phyloP scores from a whole-genome alignment of 2,329 filamentous ascomycete genomes.

The Chrysoporthe deuterocubensis region DNA sequence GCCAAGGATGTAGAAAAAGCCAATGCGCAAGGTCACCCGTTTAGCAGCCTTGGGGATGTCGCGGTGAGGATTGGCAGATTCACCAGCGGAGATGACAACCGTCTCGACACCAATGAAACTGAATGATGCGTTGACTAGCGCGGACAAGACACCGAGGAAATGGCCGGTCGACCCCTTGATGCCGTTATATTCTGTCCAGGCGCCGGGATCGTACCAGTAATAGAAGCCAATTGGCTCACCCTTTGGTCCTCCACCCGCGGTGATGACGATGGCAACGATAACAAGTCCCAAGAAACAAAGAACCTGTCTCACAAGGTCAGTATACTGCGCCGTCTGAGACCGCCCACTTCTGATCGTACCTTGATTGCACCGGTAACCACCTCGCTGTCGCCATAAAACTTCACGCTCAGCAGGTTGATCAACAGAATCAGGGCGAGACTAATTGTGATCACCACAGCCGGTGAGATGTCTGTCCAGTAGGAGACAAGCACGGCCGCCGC shows the following conservation, averaged over 20 bases:
- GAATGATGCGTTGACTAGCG: conserved; percentile 30
- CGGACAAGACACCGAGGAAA: conserved; percentile 30
- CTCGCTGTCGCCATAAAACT: conserved; percentile 27
- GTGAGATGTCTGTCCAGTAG: conserved; percentile 29
- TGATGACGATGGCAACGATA: conserved; percentile 31
- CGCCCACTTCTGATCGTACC: conserved; percentile 8
- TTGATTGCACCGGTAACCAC: conserved; percentile 25
- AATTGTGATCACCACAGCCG: conserved; percentile 29
- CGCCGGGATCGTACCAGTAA: conserved; percentile 30
- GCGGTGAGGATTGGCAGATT: conserved; percentile 29
- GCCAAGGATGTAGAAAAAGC: conserved; percentile 31
- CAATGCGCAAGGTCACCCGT: conserved; percentile 30
- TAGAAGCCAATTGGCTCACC: conserved; percentile 30
- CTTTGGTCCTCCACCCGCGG: conserved; percentile 29
- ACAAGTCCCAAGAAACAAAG: conserved; percentile 30
- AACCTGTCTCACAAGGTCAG: conserved; percentile 20
- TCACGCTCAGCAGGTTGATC: conserved; percentile 28
- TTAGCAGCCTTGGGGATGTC: conserved; percentile 31
- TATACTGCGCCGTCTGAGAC: neutral
- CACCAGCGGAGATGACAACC: conserved; percentile 31
- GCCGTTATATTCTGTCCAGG: conserved; percentile 31
- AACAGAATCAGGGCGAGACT: conserved; percentile 21
- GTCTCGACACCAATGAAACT: conserved; percentile 29
- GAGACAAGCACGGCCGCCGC: conserved; percentile 30
- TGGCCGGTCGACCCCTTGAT: conserved; percentile 29